A percentile compares a stretch with the other conserved stretches of the same genome.
These are phyloP conservation scores for Chrysanthemum makinoi DNA, from an alignment of 129 eudicot genomes.

Conservation along the genomic window DNA sequence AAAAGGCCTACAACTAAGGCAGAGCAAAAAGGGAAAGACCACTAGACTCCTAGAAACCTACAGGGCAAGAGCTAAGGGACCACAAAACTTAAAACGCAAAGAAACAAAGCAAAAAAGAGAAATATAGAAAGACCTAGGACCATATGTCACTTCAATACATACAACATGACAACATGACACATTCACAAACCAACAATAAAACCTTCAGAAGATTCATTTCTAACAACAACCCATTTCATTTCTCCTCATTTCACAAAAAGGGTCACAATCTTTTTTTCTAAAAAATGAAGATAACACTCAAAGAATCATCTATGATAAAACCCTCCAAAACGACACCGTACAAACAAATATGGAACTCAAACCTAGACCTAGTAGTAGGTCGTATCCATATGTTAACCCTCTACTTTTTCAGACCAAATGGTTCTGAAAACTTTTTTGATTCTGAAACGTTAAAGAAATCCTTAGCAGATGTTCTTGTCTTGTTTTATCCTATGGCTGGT, in stretches of 20 bases:
- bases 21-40: too few species aligned
- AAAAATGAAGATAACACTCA: constrained; percentile 31
- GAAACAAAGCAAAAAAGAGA: too few species aligned
- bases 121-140: too few species aligned
- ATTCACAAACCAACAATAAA: background rate
- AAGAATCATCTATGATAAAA: constrained; percentile 33
- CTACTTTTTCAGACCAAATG: constrained; percentile 36
- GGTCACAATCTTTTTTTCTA: background rate
- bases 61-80: too few species aligned
- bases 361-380: constrained; percentile 39
- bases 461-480: constrained; percentile 23
- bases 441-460: constrained; percentile 17
- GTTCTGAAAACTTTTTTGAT: constrained; percentile 25
- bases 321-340: constrained; percentile 39
- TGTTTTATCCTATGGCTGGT: constrained; percentile 33
- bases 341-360: constrained; percentile 40
- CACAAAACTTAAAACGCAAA: too few species aligned
- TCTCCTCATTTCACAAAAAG: background rate
- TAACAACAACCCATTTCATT: background rate
- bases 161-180: too few species aligned
- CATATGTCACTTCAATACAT: too few species aligned
- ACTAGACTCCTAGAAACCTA: too few species aligned
- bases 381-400: constrained; percentile 37
- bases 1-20: too few species aligned
- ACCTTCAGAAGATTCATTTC: background rate